These are phyloP conservation scores for Colletotrichum lupini DNA, from an alignment of 2,329 filamentous ascomycete genomes.

Conservation along the genomic window DNA sequence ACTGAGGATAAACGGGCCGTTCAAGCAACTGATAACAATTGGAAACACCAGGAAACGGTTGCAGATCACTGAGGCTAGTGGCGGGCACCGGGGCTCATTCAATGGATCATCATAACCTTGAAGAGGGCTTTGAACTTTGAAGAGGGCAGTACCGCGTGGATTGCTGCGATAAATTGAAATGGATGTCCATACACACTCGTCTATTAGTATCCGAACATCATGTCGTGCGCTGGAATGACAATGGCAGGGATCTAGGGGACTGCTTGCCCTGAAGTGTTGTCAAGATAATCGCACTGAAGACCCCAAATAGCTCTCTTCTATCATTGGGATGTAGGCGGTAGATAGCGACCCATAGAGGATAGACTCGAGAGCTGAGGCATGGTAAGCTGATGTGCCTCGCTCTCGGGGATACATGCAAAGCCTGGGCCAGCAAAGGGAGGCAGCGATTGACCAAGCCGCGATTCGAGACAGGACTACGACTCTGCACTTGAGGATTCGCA, in stretches of 20 bases:
- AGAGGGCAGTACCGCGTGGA: too few relatives aligned
- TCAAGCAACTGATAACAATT: neutral
- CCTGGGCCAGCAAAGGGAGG: neutral
- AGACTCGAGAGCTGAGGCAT: neutral
- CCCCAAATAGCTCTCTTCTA: neutral
- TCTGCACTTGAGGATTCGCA: neutral
- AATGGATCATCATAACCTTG: neutral
- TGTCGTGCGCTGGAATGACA: neutral
- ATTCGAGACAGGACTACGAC: neutral
- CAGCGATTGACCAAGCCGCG: neutral
- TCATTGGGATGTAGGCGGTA: neutral
- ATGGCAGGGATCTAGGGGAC: neutral
- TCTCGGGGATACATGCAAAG: neutral
- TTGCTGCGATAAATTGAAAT: too few relatives aligned
- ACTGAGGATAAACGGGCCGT: neutral
- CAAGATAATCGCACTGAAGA: neutral
- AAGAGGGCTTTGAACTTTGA: too few relatives aligned
- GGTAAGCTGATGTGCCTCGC: neutral
- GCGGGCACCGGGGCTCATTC: neutral
- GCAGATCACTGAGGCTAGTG: neutral
- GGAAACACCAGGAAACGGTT: neutral
- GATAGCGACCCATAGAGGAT: too few relatives aligned
- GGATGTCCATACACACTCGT: too few relatives aligned
- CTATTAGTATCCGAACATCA: too few relatives aligned
- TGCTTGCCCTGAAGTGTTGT: neutral